These are phyloP conservation scores for Alternaria gaisen DNA, from an alignment of 2,329 filamentous ascomycete species.

Conservation along the genomic window DNA sequence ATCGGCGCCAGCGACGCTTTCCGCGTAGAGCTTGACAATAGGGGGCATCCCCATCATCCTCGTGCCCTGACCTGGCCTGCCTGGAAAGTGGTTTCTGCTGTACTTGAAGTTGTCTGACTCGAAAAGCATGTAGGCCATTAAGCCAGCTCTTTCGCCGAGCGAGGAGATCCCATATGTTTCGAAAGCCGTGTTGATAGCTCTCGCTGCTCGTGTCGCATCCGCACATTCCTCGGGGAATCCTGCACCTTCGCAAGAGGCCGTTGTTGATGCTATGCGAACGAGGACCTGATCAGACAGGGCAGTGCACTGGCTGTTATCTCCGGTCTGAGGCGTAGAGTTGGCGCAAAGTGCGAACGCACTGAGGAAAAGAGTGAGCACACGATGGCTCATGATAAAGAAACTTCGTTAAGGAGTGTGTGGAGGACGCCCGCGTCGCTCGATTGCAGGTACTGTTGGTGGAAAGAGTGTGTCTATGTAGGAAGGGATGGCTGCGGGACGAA, in stretches of 20 bases:
- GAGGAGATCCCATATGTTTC: slow-evolving; percentile 63
- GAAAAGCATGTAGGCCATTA: slow-evolving; percentile 75
- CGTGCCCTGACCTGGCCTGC: slow-evolving; percentile 73
- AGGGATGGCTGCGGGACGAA: background rate
- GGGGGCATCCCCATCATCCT: slow-evolving; percentile 66
- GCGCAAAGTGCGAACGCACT: slow-evolving; percentile 51
- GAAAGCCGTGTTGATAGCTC: slow-evolving; percentile 66
- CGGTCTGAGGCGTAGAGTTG: slow-evolving; percentile 6
- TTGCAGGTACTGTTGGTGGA: background rate
- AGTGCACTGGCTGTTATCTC: slow-evolving; percentile 1
- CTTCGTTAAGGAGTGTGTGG: background rate
- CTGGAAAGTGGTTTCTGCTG: slow-evolving; percentile 69
- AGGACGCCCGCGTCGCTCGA: slow-evolving; percentile 1
- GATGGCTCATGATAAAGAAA: background rate
- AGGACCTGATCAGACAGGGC: slow-evolving; percentile 48
- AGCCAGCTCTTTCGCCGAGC: slow-evolving; percentile 70
- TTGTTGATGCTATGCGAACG: slow-evolving; percentile 64
- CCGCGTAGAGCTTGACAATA: slow-evolving; percentile 66
- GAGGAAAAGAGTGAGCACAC: slow-evolving; percentile 28
- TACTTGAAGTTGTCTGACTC: slow-evolving; percentile 75
- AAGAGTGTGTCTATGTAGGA: background rate
- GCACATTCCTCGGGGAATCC: slow-evolving; percentile 66
- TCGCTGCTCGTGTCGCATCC: slow-evolving; percentile 65
- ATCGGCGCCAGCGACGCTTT: slow-evolving; percentile 51
- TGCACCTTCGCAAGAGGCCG: slow-evolving; percentile 61